A percentile compares a stretch with the other conserved stretches of the same genome.
Conservation (phyloP, 768 basidiomycete species). For the Amylocystis lapponica region DNA sequence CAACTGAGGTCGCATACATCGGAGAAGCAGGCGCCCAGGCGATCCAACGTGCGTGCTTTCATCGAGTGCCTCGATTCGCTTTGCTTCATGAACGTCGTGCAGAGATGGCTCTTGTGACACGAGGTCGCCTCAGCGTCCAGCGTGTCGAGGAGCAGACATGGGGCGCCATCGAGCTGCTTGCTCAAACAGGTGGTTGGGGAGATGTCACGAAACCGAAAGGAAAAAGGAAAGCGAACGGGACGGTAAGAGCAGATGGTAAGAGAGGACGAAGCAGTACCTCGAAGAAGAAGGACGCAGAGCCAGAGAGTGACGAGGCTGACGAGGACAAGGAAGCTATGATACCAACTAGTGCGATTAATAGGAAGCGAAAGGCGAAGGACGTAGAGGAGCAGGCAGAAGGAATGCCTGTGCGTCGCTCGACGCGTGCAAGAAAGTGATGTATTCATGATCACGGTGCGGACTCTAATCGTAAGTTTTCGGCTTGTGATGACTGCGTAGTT, state of each 20-base stretch:
- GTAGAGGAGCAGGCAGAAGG: neutral
- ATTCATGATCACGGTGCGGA: too few relatives aligned
- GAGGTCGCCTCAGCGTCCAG: constrained; percentile 87
- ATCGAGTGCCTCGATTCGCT: neutral
- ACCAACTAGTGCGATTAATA: neutral
- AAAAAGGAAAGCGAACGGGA: neutral
- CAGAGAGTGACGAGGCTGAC: neutral
- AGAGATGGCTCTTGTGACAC: constrained; percentile 77
- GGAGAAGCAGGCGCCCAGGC: constrained; percentile 53
- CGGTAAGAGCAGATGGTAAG: neutral
- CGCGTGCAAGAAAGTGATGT: constrained; percentile 12
- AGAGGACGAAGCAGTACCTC: neutral
- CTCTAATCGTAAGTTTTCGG: too few relatives aligned
- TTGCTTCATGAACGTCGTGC: constrained; percentile 7
- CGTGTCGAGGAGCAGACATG: constrained; percentile 64
- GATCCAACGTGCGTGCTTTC: constrained; percentile 47
- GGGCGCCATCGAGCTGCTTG: constrained; percentile 52
- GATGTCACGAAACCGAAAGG: constrained; percentile 18
- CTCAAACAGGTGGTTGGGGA: constrained; percentile 78
- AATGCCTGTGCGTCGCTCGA: constrained; percentile 10
- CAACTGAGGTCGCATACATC: constrained; percentile 61
- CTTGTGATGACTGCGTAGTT: too few relatives aligned
- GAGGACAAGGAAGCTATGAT: neutral
- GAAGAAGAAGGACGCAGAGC: constrained; percentile 1
- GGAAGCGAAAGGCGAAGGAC: constrained; percentile 12